Conservation (phyloP, 73 alveolate genomes). For the Paramecium bursaria region DNA sequence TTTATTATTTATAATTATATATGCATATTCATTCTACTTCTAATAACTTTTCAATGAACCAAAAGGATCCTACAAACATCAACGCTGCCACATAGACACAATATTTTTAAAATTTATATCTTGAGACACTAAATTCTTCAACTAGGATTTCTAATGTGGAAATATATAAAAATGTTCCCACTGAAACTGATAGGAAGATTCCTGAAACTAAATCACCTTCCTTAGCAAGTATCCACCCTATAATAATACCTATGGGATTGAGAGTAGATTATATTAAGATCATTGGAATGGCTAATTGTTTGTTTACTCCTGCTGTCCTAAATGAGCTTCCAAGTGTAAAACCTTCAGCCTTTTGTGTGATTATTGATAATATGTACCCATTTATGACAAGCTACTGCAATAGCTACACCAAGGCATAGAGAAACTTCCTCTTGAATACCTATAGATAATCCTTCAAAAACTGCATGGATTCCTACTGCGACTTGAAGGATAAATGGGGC, state of each 20-base stretch:
- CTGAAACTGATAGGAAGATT: conserved; percentile 77
- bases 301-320: conserved; percentile 6
- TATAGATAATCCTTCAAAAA: conserved; percentile 93
- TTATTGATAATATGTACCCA: no score
- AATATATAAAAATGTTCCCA: conserved; percentile 89
- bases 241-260: conserved; percentile 80
- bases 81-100: background rate
- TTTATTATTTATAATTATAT: no score
- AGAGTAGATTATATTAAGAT: conserved; percentile 68
- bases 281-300: conserved; percentile 53
- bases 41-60: conserved; percentile 27
- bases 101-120: conserved; percentile 3
- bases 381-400: conserved; percentile 86
- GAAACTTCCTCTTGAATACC: conserved; percentile 80
- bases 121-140: conserved; percentile 74
- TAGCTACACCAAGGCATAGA: conserved; percentile 75
- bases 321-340: conserved; percentile 81
- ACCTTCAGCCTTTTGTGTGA: no score
- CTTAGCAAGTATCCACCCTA: conserved; percentile 78
- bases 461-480: conserved; percentile 89
- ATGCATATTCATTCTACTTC: no score
- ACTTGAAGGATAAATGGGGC: conserved; percentile 79
- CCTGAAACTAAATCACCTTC: conserved; percentile 79
- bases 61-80: conserved; percentile 8
- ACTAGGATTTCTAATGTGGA: conserved; percentile 89